These are phyloP conservation scores for Acer saccharum DNA, from an alignment of 345 rosid genomes.

Conservation along the genomic window DNA sequence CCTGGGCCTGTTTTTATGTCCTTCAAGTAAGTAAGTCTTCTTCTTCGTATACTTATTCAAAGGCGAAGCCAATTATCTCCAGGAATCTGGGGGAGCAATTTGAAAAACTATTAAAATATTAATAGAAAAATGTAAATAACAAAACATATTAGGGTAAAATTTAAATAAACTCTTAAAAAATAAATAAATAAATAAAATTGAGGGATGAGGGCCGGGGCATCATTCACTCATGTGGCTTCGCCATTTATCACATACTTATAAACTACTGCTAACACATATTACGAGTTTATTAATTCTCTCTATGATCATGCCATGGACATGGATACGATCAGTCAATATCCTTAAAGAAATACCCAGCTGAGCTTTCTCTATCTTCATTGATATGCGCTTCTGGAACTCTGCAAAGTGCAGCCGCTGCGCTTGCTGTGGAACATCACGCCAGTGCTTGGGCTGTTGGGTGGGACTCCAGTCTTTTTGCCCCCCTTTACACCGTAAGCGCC, in stretches of 20 bases:
- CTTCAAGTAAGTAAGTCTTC: conserved; percentile 47
- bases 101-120: too few relatives aligned
- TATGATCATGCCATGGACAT: background rate
- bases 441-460: conserved; percentile 71
- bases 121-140: too few relatives aligned
- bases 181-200: too few relatives aligned
- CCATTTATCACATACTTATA: too few relatives aligned
- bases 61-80: too few relatives aligned
- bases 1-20: conserved; percentile 73
- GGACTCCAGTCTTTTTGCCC: conserved; percentile 72
- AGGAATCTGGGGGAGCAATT: too few relatives aligned
- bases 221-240: too few relatives aligned
- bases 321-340: conserved; percentile 50
- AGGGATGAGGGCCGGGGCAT: too few relatives aligned
- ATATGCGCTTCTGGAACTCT: conserved; percentile 68
- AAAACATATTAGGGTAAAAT: too few relatives aligned
- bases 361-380: conserved; percentile 56
- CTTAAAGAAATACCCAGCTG: conserved; percentile 61
- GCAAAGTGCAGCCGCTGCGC: conserved; percentile 54
- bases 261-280: too few relatives aligned
- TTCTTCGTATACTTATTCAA: too few relatives aligned
- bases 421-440: conserved; percentile 46
- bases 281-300: background rate
- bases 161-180: too few relatives aligned
- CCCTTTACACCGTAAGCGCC: conserved; percentile 49